Evolutionary conservation across 257 asterid species (phyloP), one percentile per base, ranked within the genome.

Genomic region (Solanum sitiens): DNA sequence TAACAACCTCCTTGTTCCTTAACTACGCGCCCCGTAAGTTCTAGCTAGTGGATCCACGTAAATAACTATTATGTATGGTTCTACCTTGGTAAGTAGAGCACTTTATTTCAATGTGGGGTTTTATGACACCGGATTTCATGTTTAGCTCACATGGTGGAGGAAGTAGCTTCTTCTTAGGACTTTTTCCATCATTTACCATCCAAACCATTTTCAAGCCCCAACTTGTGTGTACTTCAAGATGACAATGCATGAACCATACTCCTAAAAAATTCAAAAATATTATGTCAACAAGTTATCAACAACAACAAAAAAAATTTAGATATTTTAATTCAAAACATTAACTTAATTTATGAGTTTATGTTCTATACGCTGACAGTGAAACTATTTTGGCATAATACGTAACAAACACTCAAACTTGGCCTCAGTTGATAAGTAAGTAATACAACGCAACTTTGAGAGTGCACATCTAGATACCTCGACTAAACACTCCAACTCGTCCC

Each of bases 121-220:
- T n/a, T n/a, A n/a, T n/a, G n/a, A n/a, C n/a, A n/a, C n/a, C n/a
- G n/a, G n/a, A n/a, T n/a, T n/a, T n/a, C n/a, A n/a, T n/a, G n/a
- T n/a, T n/a, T n/a, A n/a, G n/a, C n/a, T n/a, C n/a, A n/a, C n/a
- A n/a, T 13, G 98, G 95, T 25, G 98, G 95, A 4, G 96, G 95
- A 65, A 91, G 95, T 77, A 95, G 88, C 90, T 91, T 95, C 86
- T 95, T 95, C 84, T 93, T 89, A 59, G 85, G 92, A 87, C 88
- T 86, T 76, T 73, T 87, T 73, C 98, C 98, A 59, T 93, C 93
- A 92, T 83, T 83, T 61, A 94, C 96, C 75, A 94, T 67, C 96
- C 96, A 94, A 32, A 94, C 94, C 95, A 93, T 94, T 80, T 93
- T 94, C 91, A 94, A 76, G 16, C 96, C 98, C 98, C 98, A 94